Conservation (phyloP, 164 flowering plant species). For the Umbilicus rupestris region DNA sequence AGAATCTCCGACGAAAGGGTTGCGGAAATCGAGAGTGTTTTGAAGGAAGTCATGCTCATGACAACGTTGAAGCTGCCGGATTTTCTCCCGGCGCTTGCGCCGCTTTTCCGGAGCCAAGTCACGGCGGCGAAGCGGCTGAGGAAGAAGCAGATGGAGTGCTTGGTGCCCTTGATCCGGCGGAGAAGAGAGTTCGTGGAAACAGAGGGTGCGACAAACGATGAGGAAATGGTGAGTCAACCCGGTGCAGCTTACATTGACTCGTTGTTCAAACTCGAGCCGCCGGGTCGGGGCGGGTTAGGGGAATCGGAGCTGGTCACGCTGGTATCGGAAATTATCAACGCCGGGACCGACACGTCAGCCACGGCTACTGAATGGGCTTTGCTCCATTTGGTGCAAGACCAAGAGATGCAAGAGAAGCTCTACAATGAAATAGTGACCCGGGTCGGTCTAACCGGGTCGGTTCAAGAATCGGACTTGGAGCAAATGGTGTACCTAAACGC, state of each 20-base stretch:
- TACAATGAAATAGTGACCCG: constrained; percentile 10
- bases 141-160: constrained; percentile 11
- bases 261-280: constrained; percentile 9
- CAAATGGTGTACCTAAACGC: constrained; percentile 9
- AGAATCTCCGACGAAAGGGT: constrained; percentile 22
- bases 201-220: background rate
- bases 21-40: constrained; percentile 14
- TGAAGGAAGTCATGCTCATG: constrained; percentile 11
- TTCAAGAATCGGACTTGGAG: constrained; percentile 2
- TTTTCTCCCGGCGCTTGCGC: constrained; percentile 18
- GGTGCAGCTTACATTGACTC: constrained; percentile 17
- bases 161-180: constrained; percentile 16
- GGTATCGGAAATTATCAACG: constrained; percentile 14
- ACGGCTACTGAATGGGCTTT: constrained; percentile 17
- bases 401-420: constrained; percentile 13
- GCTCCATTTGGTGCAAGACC: constrained; percentile 16
- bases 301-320: constrained; percentile 12
- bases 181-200: background rate
- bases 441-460: background rate
- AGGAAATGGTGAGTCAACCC: background rate
- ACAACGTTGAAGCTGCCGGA: constrained; percentile 14
- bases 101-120: constrained; percentile 21
- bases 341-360: constrained; percentile 15
- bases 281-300: constrained; percentile 12
- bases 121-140: constrained; percentile 14